Conservation (phyloP, 495 filamentous ascomycete genomes). For the Penicillium argentinense region DNA sequence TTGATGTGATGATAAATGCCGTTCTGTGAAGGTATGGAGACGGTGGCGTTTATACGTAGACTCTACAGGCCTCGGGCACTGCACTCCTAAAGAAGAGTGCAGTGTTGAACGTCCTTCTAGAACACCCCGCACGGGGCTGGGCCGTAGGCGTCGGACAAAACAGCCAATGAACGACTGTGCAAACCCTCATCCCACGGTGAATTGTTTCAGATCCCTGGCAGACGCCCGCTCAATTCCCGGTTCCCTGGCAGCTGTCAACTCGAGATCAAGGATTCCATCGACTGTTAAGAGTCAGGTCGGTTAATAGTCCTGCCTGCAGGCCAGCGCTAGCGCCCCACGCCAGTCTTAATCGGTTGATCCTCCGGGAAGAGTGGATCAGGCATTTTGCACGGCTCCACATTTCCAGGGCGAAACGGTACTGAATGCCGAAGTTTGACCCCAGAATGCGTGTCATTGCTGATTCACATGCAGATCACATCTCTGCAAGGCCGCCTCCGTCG, state of each 20-base stretch:
- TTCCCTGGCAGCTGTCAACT: neutral
- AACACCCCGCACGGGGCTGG: too few relatives aligned
- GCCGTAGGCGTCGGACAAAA: too few relatives aligned
- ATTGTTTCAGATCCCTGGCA: too few relatives aligned
- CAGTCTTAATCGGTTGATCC: slow-evolving; percentile 16
- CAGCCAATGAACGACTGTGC: too few relatives aligned
- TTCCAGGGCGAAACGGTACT: neutral
- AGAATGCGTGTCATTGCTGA: neutral
- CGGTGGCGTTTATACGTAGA: too few relatives aligned
- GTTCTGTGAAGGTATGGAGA: too few relatives aligned
- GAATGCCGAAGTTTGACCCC: neutral
- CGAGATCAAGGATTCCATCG: neutral
- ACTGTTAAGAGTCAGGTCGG: neutral
- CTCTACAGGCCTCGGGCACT: too few relatives aligned
- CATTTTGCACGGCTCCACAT: slow-evolving; percentile 17
- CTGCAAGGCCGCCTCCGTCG: slow-evolving; percentile 10
- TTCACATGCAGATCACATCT: slow-evolving; percentile 11
- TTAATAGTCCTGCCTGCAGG: neutral
- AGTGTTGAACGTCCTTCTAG: too few relatives aligned
- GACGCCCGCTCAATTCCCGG: too few relatives aligned
- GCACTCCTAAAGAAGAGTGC: too few relatives aligned
- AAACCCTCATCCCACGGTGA: too few relatives aligned
- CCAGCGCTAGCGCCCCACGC: slow-evolving; percentile 7
- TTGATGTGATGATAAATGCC: neutral
- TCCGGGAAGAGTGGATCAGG: slow-evolving; percentile 4